Conservation (phyloP, 805 yeast species). For the Suhomyces sp. region DNA sequence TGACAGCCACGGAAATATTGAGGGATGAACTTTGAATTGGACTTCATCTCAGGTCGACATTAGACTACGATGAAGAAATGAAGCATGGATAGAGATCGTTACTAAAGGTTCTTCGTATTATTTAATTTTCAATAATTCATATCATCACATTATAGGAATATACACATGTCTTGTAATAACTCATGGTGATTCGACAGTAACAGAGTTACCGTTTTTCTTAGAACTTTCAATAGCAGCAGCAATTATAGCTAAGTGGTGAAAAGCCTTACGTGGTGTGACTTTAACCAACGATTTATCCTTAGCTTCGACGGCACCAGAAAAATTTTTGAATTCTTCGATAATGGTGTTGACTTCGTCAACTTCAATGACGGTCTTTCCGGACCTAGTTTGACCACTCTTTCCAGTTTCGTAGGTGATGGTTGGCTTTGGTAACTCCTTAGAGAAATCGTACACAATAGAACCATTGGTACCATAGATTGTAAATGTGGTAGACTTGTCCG, state of each 20-base stretch:
- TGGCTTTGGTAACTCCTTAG: conserved; percentile 45
- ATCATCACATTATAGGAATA: not conserved
- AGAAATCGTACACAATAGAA: conserved; percentile 64
- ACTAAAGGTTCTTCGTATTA: too few species aligned
- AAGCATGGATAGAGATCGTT: too few species aligned
- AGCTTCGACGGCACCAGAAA: conserved; percentile 56
- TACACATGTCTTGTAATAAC: not conserved
- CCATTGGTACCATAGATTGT: conserved; percentile 80
- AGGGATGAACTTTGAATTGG: conserved; percentile 2
- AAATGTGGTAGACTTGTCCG: conserved; percentile 65
- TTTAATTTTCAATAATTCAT: too few species aligned
- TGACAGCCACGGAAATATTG: not conserved
- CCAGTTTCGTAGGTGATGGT: conserved; percentile 35
- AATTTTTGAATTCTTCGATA: conserved; percentile 47
- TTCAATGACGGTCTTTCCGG: conserved; percentile 44
- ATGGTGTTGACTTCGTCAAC: conserved; percentile 46
- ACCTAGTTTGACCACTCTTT: conserved; percentile 41
- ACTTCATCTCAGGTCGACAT: too few species aligned
- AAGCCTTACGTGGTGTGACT: conserved; percentile 73
- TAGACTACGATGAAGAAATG: too few species aligned
- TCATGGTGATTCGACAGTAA: conserved; percentile 39
- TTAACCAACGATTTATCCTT: conserved; percentile 59
- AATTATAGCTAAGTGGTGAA: conserved; percentile 89
- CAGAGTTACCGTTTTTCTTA: conserved; percentile 48
- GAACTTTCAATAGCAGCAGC: conserved; percentile 83